Base-by-base conservation (phyloP, 257 asterid genomes). In the Fraxinus quadrangulata region DNA sequence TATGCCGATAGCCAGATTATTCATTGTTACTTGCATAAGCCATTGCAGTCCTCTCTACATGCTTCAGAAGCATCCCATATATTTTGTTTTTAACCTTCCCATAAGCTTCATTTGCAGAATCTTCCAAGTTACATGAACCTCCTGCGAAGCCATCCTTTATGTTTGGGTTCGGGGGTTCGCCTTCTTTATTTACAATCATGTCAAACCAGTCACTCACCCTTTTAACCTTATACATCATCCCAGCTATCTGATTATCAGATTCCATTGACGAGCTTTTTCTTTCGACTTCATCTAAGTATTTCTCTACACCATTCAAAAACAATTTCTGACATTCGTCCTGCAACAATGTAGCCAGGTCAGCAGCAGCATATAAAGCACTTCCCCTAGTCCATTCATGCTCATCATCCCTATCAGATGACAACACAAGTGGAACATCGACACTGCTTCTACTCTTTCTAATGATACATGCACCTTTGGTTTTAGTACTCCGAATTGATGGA, bases 1-100 rank as follows among this genome's bases (percentile, higher is more conserved):
- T 13, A 45, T 40, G 0, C 51, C 34, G 34, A 31, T 31, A 31
- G 34, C 34, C 34, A 61, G 16, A 45, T 45, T 76, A 30, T 67
- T 77, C 71, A 66, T 28, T 76, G 71, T 66, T 70, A 74, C 28
- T 71, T 74, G 85, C 83, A 36, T 87, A 79, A 47, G 86, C 89
- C 89, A 84, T 82, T 16, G 91, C 85, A 49, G 91, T 91, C 85
- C 91, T 87, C 80, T 92, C 96, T 3, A 91, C 94, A 79, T 88
- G 85, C 51, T 86, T 89, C 70, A 92, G 71, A 61, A 90, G 69
- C 70, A 91, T 91, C 37, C 74, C 90, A 73, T 84, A 92, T 23
- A 91, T 92, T 71, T 91, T 88, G 73, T 86, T 83, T 84, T 91
- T 89, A 75, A 87, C 88, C 78, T 91, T 84, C 37, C 77, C 78